phyloP scores from a whole-genome alignment of 169 alveolate species.

The Theileria orientalis region DNA sequence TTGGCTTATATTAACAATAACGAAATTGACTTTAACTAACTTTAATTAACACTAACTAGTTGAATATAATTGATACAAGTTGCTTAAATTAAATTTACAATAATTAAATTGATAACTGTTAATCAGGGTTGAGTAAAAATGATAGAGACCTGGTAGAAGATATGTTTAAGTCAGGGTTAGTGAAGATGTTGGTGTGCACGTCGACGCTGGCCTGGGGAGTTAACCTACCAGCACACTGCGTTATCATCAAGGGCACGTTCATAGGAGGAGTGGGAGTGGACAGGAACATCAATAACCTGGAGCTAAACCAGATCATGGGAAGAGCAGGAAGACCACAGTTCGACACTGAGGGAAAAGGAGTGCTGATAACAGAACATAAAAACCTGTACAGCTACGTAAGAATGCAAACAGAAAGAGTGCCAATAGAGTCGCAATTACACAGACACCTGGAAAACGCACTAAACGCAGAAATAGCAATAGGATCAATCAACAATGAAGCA shows the following conservation, averaged over 20 bases:
- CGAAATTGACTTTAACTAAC: no score
- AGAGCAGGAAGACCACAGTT: constrained; percentile 99
- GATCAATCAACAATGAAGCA: constrained; percentile 83
- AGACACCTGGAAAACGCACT: constrained; percentile 76
- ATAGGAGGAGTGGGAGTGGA: constrained; percentile 95
- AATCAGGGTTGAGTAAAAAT: constrained; percentile 89
- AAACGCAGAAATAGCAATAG: constrained; percentile 96
- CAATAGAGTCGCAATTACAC: constrained; percentile 72
- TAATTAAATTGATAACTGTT: background rate
- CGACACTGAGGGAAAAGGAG: constrained; percentile 95
- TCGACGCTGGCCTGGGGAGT: constrained; percentile 99
- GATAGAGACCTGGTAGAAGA: constrained; percentile 96
- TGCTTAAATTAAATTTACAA: no score
- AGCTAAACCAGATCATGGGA: constrained; percentile 99
- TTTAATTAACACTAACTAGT: no score
- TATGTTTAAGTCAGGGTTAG: constrained; percentile 92
- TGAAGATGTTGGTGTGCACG: constrained; percentile 95
- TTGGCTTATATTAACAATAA: no score
- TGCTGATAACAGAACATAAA: constrained; percentile 72
- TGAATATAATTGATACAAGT: no score
- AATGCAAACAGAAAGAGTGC: constrained; percentile 70
- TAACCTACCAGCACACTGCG: constrained; percentile 99
- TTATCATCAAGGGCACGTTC: constrained; percentile 99
- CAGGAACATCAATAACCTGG: constrained; percentile 95
- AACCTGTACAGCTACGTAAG: constrained; percentile 68